Conservation (phyloP, 2,329 filamentous ascomycete species). For the Microdochium trichocladiopsis region DNA sequence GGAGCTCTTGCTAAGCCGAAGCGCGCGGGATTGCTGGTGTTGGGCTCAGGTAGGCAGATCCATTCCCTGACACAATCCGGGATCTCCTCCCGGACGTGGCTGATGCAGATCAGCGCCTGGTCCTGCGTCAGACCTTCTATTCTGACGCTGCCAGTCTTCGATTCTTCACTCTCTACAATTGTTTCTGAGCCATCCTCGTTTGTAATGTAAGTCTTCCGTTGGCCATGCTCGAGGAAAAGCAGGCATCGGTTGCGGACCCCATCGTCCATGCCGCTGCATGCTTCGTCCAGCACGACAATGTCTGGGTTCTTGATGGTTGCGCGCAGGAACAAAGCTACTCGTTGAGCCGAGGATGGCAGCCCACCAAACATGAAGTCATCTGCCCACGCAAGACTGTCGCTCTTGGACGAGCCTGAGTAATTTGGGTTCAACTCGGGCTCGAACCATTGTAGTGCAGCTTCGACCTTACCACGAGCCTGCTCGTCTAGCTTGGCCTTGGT, state of each 20-base stretch:
- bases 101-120: conserved; percentile 88
- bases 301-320: conserved; percentile 75
- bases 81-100: conserved; percentile 85
- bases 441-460: conserved; percentile 71
- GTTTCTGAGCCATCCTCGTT: conserved; percentile 20
- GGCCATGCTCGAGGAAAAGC: conserved; percentile 65
- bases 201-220: conserved; percentile 35
- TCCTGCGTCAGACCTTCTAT: conserved; percentile 57
- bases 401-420: conserved; percentile 7
- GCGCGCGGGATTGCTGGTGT: conserved; percentile 51
- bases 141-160: conserved; percentile 34
- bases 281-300: conserved; percentile 79
- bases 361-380: conserved; percentile 62
- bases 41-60: conserved; percentile 76
- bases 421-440: conserved; percentile 65
- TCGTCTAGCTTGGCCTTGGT: conserved; percentile 58
- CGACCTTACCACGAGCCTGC: conserved; percentile 51
- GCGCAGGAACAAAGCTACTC: conserved; percentile 76
- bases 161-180: conserved; percentile 38
- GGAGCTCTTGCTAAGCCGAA: conserved; percentile 59
- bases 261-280: conserved; percentile 80
- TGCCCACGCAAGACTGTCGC: conserved; percentile 51
- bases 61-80: conserved; percentile 77
- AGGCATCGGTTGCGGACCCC: conserved; percentile 80
- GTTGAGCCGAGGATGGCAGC: conserved; percentile 73